Percentiles rank a stretch among this genome's conserved stretches.
These are phyloP conservation scores for Nemophila menziesii DNA, from an alignment of 257 asterid genomes.

Conservation along the genomic window DNA sequence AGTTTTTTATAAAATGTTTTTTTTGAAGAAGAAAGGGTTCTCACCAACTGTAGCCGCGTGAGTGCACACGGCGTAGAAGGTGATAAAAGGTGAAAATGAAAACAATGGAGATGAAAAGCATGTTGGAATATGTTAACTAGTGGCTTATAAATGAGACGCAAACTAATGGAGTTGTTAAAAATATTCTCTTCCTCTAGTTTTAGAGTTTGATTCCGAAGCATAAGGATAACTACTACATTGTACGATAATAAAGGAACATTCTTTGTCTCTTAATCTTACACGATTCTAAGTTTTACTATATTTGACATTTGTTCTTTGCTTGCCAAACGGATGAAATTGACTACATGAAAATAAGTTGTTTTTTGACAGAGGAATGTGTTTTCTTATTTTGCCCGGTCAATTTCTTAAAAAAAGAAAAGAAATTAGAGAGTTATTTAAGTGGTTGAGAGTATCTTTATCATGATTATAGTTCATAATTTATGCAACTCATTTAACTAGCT, in stretches of 20 bases:
- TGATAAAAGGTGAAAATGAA: slow-evolving; percentile 12
- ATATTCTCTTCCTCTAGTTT: slow-evolving; percentile 47
- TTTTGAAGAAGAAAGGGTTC: background rate
- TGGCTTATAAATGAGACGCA: slow-evolving; percentile 23
- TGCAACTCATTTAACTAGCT: too few relatives aligned
- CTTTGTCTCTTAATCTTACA: too few relatives aligned
- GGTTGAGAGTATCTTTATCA: too few relatives aligned
- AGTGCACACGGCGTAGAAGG: slow-evolving; percentile 33
- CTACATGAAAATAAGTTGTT: background rate
- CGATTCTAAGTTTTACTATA: too few relatives aligned
- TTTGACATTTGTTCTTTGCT: background rate
- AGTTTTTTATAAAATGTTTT: too few relatives aligned
- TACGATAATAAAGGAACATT: too few relatives aligned
- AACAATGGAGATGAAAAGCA: slow-evolving; percentile 18
- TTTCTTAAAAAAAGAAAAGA: too few relatives aligned
- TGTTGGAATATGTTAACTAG: slow-evolving; percentile 9
- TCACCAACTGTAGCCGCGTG: slow-evolving; percentile 63
- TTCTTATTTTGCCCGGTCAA: too few relatives aligned
- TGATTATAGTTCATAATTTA: too few relatives aligned
- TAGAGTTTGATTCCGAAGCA: slow-evolving; percentile 14
- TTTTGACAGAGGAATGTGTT: background rate
- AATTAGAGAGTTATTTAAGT: too few relatives aligned
- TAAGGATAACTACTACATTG: too few relatives aligned
- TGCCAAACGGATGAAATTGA: background rate
- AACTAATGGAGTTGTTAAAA: slow-evolving; percentile 24